Percentiles rank a stretch among this genome's conserved stretches.
Conservation (phyloP, 306 rosid species). For the Prunus mume region DNA sequence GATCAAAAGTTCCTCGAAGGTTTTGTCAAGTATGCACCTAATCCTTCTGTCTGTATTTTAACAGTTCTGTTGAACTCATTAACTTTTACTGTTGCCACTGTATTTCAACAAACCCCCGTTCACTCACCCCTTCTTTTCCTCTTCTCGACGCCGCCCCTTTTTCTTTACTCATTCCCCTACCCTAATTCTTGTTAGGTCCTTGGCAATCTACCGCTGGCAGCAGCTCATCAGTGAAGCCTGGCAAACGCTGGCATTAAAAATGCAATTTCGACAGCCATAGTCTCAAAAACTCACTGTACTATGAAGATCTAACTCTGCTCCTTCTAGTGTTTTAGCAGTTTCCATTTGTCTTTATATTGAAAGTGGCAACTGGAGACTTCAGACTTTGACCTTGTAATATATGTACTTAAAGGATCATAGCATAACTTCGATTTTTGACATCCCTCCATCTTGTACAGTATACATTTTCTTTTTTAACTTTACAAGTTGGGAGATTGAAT, state of each 20-base stretch:
- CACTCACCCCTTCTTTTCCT: constrained; percentile 3
- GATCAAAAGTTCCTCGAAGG: constrained; percentile 66
- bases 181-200: constrained; percentile 45
- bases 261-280: constrained; percentile 21
- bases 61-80: neutral
- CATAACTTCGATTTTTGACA: neutral
- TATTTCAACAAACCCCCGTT: neutral
- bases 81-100: neutral
- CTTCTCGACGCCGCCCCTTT: neutral
- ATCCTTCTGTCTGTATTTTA: neutral
- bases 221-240: constrained; percentile 56
- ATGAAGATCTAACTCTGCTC: constrained; percentile 1
- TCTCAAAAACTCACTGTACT: constrained; percentile 31
- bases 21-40: constrained; percentile 54
- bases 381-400: constrained; percentile 29
- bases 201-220: constrained; percentile 46
- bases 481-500: neutral
- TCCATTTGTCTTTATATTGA: constrained; percentile 37
- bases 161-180: constrained; percentile 17
- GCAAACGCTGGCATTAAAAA: constrained; percentile 67
- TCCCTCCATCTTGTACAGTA: neutral
- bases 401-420: constrained; percentile 5
- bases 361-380: constrained; percentile 43
- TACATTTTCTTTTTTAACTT: neutral
- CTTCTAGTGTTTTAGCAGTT: constrained; percentile 17